Percentiles rank a stretch among this genome's conserved stretches.
Evolutionary conservation across 2,329 filamentous ascomycete genomes (phyloP).

Genomic region (Epichloe amarillans): DNA sequence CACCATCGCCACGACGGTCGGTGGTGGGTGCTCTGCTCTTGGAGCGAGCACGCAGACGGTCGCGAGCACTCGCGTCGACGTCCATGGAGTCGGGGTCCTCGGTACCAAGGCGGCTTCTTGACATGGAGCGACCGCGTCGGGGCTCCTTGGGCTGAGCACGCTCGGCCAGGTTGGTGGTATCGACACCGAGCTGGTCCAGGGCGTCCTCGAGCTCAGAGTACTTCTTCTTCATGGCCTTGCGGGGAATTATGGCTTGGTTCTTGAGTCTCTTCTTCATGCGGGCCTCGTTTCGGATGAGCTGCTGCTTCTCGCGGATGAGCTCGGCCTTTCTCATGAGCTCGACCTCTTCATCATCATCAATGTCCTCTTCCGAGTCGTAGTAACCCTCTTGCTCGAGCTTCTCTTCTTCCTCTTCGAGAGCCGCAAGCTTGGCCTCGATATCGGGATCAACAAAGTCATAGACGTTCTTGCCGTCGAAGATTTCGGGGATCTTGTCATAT

Average conservation of each 20-base stretch:
- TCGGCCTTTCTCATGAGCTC: conserved; percentile 86
- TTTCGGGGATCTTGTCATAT: conserved; percentile 86
- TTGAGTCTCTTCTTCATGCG: conserved; percentile 94
- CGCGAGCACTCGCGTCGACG: conserved; percentile 41
- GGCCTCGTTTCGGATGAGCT: conserved; percentile 83
- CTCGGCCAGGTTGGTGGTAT: conserved; percentile 60
- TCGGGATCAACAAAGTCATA: conserved; percentile 96
- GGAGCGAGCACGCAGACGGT: conserved; percentile 56
- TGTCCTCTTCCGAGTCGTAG: conserved; percentile 73
- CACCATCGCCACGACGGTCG: conserved; percentile 65
- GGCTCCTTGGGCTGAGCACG: conserved; percentile 54
- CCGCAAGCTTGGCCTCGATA: conserved; percentile 83
- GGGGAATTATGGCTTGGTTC: conserved; percentile 88
- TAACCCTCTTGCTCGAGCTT: conserved; percentile 81
- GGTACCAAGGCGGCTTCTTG: conserved; percentile 48
- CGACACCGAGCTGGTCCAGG: conserved; percentile 73
- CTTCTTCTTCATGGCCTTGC: conserved; percentile 66
- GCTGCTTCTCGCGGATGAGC: conserved; percentile 87
- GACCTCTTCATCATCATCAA: conserved; percentile 80
- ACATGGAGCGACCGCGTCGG: conserved; percentile 56
- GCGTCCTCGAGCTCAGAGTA: conserved; percentile 78
- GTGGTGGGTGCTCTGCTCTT: conserved; percentile 51
- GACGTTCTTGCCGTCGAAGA: conserved; percentile 92
- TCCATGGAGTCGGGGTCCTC: conserved; percentile 67
- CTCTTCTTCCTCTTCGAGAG: conserved; percentile 91